Evolutionary conservation across 2,329 filamentous ascomycete species (phyloP), one percentile per base, ranked within the genome.

Genomic region (Stachybotrys echinatus): DNA sequence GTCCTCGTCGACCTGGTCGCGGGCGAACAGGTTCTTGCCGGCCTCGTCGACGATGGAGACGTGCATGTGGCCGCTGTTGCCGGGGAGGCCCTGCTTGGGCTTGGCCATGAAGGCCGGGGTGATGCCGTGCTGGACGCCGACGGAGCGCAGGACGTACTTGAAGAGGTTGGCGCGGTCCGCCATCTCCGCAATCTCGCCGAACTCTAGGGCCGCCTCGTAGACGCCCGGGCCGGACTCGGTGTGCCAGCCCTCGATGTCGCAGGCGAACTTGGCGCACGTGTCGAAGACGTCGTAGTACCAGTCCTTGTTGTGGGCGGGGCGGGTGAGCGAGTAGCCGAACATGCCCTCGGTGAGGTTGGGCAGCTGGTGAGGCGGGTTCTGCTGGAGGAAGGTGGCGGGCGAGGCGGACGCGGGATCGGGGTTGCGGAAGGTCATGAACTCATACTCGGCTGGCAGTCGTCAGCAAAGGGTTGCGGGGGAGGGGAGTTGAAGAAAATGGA

Each of bases 31-130:
- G 63, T 99, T 99, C 65, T 86, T 87, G 52, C 89, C 88, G n/a
- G 81, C 72, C 55, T 80, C 77, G 63, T 92, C 88, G 18, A 92
- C 85, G 10, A 99, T 75, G 1, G 92, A 97, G 54, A 97, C 77
- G 67, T 99, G 94, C 78, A 96, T 92, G 66, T 99, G 94, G 1
- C 94, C 94, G 55, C 88, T 94, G 74, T 97, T 97, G 44, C 94
- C 94, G 0, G 94, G 94, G 0, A 97, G 75, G 0, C 92, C 91
- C 61, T 95, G 82, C 57, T 88, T 85, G 3, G 94, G 94, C 70
- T 99, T 99, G 17, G 94, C 94, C 94, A 99, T 99, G 75, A 99
- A 99, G 69, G 89, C 95, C 0, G 94, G 94, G 0, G 90, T 96
- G 64, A 99, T 95, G 57, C 89, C 90, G 65, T 91, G 89, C 63